Conservation (phyloP, 2,329 filamentous ascomycete genomes). For the Dichotomopilus funicola region DNA sequence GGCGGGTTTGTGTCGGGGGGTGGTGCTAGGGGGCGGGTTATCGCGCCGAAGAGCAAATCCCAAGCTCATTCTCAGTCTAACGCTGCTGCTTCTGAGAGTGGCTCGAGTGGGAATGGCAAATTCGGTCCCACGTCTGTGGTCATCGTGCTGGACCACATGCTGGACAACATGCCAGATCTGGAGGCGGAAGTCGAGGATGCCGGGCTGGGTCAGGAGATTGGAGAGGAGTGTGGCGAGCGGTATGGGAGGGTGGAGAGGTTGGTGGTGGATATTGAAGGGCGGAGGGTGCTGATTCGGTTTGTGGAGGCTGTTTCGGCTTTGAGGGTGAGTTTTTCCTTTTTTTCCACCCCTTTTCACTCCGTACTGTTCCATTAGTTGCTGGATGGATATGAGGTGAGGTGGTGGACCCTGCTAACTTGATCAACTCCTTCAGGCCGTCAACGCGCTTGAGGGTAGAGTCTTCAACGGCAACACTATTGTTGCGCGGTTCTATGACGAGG, state of each 20-base stretch:
- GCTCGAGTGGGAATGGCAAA: conserved; percentile 21
- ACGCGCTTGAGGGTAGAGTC: conserved; percentile 76
- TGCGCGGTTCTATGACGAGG: conserved; percentile 75
- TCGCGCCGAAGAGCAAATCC: conserved; percentile 61
- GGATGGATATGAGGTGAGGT: too few relatives aligned
- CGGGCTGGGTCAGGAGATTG: conserved; percentile 84
- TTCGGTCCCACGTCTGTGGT: conserved; percentile 75
- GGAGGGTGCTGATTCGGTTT: conserved; percentile 87
- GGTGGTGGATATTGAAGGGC: conserved; percentile 59
- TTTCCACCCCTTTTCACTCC: background rate
- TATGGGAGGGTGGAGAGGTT: conserved; percentile 80
- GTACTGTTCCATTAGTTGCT: too few relatives aligned
- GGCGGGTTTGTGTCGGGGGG: conserved; percentile 65
- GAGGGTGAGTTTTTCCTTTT: conserved; percentile 51
- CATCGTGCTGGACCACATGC: conserved; percentile 75
- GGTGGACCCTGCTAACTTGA: background rate
- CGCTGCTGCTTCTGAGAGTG: background rate
- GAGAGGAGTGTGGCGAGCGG: conserved; percentile 84
- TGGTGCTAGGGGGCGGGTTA: conserved; percentile 67
- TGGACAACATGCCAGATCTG: conserved; percentile 72
- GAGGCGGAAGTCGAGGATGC: conserved; percentile 64
- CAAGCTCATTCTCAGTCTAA: conserved; percentile 17
- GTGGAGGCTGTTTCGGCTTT: conserved; percentile 78
- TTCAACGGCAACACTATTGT: conserved; percentile 82
- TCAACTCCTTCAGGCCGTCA: conserved; percentile 62